Evolutionary conservation across 768 basidiomycete species (phyloP), one percentile per base, ranked within the genome.

Genomic region (Leccinellum luteum): DNA sequence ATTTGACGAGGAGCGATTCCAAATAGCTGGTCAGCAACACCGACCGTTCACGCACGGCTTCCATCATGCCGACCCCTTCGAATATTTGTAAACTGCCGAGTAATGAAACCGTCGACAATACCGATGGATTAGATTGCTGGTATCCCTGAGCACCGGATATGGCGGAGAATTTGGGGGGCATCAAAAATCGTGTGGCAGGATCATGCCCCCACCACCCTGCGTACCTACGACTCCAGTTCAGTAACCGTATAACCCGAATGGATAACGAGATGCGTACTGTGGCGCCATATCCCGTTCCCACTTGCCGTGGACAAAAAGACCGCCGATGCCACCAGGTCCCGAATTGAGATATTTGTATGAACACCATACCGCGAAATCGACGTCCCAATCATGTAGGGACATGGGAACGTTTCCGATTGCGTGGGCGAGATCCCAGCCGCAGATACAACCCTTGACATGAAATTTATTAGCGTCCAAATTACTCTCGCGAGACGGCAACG

Each of bases 161-260:
- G 9, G 94, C 89, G 49, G 82, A 82, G 75, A 97, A 99, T 51
- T 68, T 78, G 13, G 87, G 78, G 27, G 90, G 87, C 96, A 98
- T 98, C 54, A 81, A 76, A 77, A 99, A 98, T 30, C 97, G 87
- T 38, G 94, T 95, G 53, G 77, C 68, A 28, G 86, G 80, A 65
- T 93, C 85, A 71, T 98, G 94, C 47, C 97, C 97, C 96, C 96
- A 99, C 97, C 97, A 99, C 47, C 97, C 97, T 41, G 93, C 87
- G 59, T 85, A 85, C 68, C 97, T 97, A 62, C 21, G 48, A 51
- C 31, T 58, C 47, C 30, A 54, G 45, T 55, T 60, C 14, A 28
- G 55, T 13, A 56, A 32, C 34, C 34, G 48, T 30, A 34, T 50
- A 51, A 53, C 55, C 48, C 52, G 41, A 57, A 57, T 58, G 54